These are phyloP conservation scores for Xylaria acuta DNA, from an alignment of 495 filamentous ascomycete species.

Conservation along the genomic window DNA sequence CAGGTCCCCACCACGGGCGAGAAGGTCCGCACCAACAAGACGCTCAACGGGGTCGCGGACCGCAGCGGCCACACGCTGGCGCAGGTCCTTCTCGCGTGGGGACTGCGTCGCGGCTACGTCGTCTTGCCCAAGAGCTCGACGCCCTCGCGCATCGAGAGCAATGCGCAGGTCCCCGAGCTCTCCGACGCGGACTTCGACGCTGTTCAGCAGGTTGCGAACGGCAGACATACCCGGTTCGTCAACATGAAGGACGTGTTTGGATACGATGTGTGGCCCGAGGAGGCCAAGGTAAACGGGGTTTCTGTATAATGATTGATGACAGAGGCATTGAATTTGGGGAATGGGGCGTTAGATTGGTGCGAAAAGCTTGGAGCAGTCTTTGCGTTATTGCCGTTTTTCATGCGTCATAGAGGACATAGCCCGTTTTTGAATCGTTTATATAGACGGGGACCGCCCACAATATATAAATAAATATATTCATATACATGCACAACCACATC, in stretches of 20 bases:
- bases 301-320: slow-evolving; percentile 13
- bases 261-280: slow-evolving; percentile 57
- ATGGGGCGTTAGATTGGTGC: neutral
- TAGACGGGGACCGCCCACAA: neutral
- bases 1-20: slow-evolving; percentile 58
- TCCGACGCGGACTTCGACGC: slow-evolving; percentile 50
- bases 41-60: slow-evolving; percentile 48
- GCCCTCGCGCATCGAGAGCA: slow-evolving; percentile 68
- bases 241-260: slow-evolving; percentile 78
- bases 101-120: slow-evolving; percentile 49
- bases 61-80: slow-evolving; percentile 49
- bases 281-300: slow-evolving; percentile 57
- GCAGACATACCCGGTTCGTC: slow-evolving; percentile 68
- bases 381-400: neutral
- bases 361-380: neutral
- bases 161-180: slow-evolving; percentile 51
- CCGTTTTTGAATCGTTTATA: neutral
- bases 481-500: neutral
- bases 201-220: slow-evolving; percentile 52
- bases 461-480: neutral
- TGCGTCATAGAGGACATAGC: neutral
- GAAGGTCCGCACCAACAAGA: slow-evolving; percentile 48
- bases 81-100: slow-evolving; percentile 58
- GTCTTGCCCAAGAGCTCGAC: slow-evolving; percentile 65
- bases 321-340: neutral